Conservation (phyloP, 225 moss, liverwort and hornwort species). For the Bryum argenteum region DNA sequence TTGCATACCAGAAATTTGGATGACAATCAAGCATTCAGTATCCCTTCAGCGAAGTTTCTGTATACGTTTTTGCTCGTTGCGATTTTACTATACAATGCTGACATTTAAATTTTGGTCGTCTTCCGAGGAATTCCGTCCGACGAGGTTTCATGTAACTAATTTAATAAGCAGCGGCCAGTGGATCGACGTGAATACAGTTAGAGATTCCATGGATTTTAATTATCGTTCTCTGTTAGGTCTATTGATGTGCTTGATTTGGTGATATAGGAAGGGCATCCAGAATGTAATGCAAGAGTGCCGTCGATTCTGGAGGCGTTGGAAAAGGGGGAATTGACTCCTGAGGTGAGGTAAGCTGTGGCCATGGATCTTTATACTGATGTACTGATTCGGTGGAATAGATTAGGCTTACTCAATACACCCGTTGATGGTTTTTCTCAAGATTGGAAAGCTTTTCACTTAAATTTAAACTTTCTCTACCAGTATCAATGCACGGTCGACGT, state of each 20-base stretch:
- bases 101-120: background rate
- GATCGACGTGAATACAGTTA: slow-evolving; percentile 4
- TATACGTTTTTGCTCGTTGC: background rate
- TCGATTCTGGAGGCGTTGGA: slow-evolving; percentile 79
- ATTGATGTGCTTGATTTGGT: slow-evolving; percentile 12
- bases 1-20: background rate
- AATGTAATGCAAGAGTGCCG: slow-evolving; percentile 89
- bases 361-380: too few species aligned
- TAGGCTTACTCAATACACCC: slow-evolving; percentile 8
- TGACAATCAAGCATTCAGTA: slow-evolving; percentile 4
- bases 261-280: slow-evolving; percentile 86
- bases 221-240: background rate
- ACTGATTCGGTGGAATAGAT: background rate
- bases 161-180: background rate
- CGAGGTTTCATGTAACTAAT: background rate
- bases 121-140: background rate
- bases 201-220: background rate
- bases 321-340: slow-evolving; percentile 81
- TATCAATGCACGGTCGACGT: slow-evolving; percentile 5
- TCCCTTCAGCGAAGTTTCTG: background rate
- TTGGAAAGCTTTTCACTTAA: background rate
- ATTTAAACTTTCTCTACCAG: slow-evolving; percentile 9
- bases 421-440: background rate
- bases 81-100: background rate
- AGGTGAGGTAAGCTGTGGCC: slow-evolving; percentile 69